Evolutionary conservation across 2,329 filamentous ascomycete genomes (phyloP), one percentile per base, ranked within the genome.

Genomic region (Hysterium pulicare): DNA sequence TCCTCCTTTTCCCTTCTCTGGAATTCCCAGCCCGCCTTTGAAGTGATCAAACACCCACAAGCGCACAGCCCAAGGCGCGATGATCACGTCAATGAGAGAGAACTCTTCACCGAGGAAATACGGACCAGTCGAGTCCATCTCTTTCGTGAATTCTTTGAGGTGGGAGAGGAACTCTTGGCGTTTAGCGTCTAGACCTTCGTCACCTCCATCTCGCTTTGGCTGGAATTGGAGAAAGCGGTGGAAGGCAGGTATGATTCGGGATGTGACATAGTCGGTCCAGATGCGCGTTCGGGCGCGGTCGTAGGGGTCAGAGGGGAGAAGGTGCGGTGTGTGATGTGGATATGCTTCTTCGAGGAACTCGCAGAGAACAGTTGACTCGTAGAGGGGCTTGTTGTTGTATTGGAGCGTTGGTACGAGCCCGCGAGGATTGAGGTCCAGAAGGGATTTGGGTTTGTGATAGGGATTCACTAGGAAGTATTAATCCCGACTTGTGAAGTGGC

Each of bases 331-430:
- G 63, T 57, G 74, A 3, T 71, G 71, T 0, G 75, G 69, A 47
- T 81, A 89, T 0, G 79, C 80, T 48, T 90, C 86, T 49, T 91
- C 82, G 1, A 91, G 72, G 51, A 87, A 91, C 61, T 90, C 85
- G 65, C 81, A 83, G 28, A 91, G 75, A 35, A 90, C 78, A 6
- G 73, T 79, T 55, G 82, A 86, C 62, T 91, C 86, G 53, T 86
- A 89, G 5, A 90, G 71, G 0, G 84, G 79, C 58, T 80, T 82
- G 49, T 60, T 59, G 30, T 68, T 51, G 55, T 72, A 70, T 42
- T 72, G 75, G 1, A 90, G 72, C 0, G 86, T 89, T 0, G 87
- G 87, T 1, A 90, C 83, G 1, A 90, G 73, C 1, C 86, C 86
- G 10, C 85, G 78, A 0, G 86, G 86, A 58, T 91, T 91, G 48